Conservation (phyloP, 163 green algal genomes). For the Scenedesmus sp. region DNA sequence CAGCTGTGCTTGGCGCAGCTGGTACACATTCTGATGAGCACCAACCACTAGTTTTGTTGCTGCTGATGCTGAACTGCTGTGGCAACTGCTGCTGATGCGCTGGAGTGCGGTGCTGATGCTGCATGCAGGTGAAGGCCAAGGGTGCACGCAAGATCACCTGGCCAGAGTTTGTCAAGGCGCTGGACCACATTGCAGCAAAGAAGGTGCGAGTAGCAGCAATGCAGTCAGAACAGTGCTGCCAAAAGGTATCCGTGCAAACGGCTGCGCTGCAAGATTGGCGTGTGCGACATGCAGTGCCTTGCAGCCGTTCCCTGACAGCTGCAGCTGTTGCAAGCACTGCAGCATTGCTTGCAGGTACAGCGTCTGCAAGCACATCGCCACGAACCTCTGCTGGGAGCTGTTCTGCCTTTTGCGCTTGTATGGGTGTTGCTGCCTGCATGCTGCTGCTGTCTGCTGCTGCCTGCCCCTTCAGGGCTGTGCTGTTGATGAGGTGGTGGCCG, state of each 20-base stretch:
- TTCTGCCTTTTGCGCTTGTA: too few species aligned
- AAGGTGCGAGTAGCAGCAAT: constrained; percentile 39
- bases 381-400: too few species aligned
- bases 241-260: neutral
- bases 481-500: constrained; percentile 33
- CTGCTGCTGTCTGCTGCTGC: neutral
- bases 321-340: neutral
- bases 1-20: neutral
- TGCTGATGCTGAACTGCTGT: neutral
- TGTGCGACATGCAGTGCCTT: neutral
- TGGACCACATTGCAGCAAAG: constrained; percentile 57
- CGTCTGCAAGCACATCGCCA: neutral
- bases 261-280: neutral
- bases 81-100: neutral
- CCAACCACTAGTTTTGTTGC: neutral
- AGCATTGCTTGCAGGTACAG: neutral
- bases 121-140: constrained; percentile 64
- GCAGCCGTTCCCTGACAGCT: neutral
- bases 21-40: neutral
- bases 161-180: constrained; percentile 52
- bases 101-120: neutral
- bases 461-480: neutral
- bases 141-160: constrained; percentile 61
- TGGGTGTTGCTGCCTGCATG: neutral
- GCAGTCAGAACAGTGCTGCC: neutral